phyloP scores from a whole-genome alignment of 2,329 filamentous ascomycete genomes.

The Aspergillus chevalieri region DNA sequence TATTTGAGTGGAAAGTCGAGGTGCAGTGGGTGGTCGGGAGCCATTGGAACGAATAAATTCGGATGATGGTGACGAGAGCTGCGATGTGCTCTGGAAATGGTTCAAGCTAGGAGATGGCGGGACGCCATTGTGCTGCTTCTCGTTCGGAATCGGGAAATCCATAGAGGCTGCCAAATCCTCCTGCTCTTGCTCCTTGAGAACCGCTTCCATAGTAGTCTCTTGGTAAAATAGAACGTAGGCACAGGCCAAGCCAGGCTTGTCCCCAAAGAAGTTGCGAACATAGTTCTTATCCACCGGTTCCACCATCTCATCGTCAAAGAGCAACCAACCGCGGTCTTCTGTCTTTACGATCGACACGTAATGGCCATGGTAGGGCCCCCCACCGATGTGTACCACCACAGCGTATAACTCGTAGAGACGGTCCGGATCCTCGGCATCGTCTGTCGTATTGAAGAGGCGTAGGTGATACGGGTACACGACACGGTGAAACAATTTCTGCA shows the following conservation, averaged over 20 bases:
- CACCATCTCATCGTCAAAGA: slow-evolving; percentile 98
- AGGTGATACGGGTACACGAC: slow-evolving; percentile 97
- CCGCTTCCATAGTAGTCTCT: slow-evolving; percentile 67
- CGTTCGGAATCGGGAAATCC: slow-evolving; percentile 44
- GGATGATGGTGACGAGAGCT: slow-evolving; percentile 26
- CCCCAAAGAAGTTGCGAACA: slow-evolving; percentile 94
- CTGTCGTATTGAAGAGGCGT: slow-evolving; percentile 93
- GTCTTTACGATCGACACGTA: slow-evolving; percentile 98
- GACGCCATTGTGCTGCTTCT: slow-evolving; percentile 27
- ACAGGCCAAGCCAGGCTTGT: slow-evolving; percentile 82
- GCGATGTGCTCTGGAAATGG: slow-evolving; percentile 36
- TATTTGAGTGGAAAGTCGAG: slow-evolving; percentile 42
- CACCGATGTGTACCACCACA: slow-evolving; percentile 94
- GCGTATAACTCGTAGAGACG: slow-evolving; percentile 94
- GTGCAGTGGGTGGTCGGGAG: slow-evolving; percentile 29
- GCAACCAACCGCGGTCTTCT: slow-evolving; percentile 85
- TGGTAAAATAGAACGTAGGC: slow-evolving; percentile 98
- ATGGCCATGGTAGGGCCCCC: slow-evolving; percentile 93
- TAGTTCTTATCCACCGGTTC: slow-evolving; percentile 96
- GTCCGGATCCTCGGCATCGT: slow-evolving; percentile 89
- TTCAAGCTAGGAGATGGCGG: slow-evolving; percentile 26
- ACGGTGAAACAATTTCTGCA: slow-evolving; percentile 94
- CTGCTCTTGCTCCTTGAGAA: slow-evolving; percentile 72
- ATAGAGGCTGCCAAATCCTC: slow-evolving; percentile 53
- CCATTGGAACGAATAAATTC: slow-evolving; percentile 22